Evolutionary conservation across 345 rosid species (phyloP).

Genomic region (Syzygium aqueum): DNA sequence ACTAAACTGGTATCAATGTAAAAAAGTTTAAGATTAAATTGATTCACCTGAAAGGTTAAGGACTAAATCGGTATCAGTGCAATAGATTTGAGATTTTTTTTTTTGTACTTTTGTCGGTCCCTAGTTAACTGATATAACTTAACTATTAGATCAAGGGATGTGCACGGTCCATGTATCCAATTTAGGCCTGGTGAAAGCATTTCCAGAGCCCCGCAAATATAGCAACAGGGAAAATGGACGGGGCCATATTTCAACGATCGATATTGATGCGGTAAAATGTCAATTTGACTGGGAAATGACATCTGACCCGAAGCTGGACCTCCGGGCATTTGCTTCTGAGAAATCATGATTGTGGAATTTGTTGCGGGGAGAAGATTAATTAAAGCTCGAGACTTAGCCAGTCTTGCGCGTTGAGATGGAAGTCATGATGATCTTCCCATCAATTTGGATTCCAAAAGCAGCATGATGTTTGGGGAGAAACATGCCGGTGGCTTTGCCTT

Average conservation of each 20-base stretch:
- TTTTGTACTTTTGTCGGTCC: background rate
- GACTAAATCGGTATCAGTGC: too few relatives aligned
- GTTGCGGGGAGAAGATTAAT: background rate
- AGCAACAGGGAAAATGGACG: background rate
- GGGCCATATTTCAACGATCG: background rate
- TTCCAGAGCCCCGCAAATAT: background rate
- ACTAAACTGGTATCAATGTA: too few relatives aligned
- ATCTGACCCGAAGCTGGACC: background rate
- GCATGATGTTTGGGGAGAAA: background rate
- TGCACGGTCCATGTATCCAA: background rate
- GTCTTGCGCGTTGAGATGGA: background rate
- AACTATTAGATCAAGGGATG: background rate
- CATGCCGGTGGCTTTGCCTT: background rate
- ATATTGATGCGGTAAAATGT: background rate
- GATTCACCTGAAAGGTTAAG: too few relatives aligned
- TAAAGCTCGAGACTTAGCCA: background rate
- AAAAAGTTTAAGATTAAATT: too few relatives aligned
- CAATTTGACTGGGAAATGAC: background rate
- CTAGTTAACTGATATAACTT: background rate
- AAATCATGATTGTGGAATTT: background rate
- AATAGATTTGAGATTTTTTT: too few relatives aligned
- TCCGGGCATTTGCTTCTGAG: background rate
- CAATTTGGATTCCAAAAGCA: background rate
- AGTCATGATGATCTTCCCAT: background rate
- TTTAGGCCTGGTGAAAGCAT: background rate